Evolutionary conservation across 805 yeast species (phyloP), one percentile per base, ranked within the genome.

Genomic region (Wickerhamia fluorescens): DNA sequence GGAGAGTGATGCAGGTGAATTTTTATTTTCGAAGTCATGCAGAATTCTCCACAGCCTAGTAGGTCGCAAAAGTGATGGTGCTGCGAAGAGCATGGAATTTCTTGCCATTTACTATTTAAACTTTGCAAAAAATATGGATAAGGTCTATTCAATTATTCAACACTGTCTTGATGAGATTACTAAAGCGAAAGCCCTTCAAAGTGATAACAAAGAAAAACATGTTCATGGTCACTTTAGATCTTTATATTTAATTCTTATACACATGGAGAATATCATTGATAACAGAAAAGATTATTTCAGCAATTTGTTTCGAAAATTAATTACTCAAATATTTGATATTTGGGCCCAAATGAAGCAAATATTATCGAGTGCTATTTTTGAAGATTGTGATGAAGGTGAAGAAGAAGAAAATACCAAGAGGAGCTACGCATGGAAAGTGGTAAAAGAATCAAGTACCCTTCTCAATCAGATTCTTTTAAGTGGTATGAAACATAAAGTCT

Each of bases 171-270:
- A 16, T 5, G 29, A 24, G 9, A 31, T 31, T 10, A 9, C 23
- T 9, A 20, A 16, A 14, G 23, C 23, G 1, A 14, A 20, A 9
- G 11, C 29, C 25, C 9, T 18, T 10, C 19, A 16, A 8, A 17
- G 19, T 13, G 22, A 25, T 10, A 16, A 17, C 20, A 25, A 22
- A 9, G 12, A 16, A 7, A 17, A 12, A 20, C n/a, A n/a, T n/a
- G n/a, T n/a, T n/a, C 88, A 84, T 45, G 96, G 96, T 0, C 67
- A 71, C 35, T 78, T 76, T 45, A 69, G 76, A 10, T 71, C 86
- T 0, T 52, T 84, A 33, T 55, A 64, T 14, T 51, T 72, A 21
- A 61, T 18, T 8, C 7, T 76, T 6, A 42, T 72, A 16, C 25
- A 8, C 25, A 20, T 18, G 15, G 18, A 15, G 5, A 13, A 28